Evolutionary conservation across 2,329 filamentous ascomycete species (phyloP), one percentile per base, ranked within the genome.

Genomic region (Zymoseptoria pseudotritici): DNA sequence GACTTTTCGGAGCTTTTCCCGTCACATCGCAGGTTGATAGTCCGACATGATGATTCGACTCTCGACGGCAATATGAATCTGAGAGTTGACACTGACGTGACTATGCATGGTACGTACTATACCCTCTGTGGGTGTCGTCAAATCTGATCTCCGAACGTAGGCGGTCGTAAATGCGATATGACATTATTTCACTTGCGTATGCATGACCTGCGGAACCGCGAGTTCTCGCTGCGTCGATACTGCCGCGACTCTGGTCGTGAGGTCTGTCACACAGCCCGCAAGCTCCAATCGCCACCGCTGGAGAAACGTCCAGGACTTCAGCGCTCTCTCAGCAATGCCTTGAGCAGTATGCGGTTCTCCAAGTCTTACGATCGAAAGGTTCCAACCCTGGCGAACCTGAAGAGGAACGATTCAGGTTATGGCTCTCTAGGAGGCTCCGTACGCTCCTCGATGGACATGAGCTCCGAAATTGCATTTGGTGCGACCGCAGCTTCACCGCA

Each of bases 21-120:
- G 10, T 95, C 92, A 8, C 83, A 87, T 66, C 86, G 91, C 72
- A 84, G 89, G 58, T 78, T 97, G 56, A 84, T 85, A 42, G 91
- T 99, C 70, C 86, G 89, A 26, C 93, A 97, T 72, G 94, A 97
- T 72, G 91, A 97, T 75, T 85, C 90, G 54, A 94, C 91, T 0
- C 77, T 87, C 3, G 93, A 99, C 72, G 93, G 93, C 42, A 96
- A 97, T 79, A 95, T 97, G 91, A 97, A 97, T 72, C 81, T 99
- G 59, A 87, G 92, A 31, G 82, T 97, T 60, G 92, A 96, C 72
- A 93, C 90, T 5, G 80, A 89, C 63, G 83, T 90, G 53, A 76
- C 78, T 24, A 77, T 79, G 24, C 81, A 82, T 24, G 82, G 52
- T 53, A 53, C 22, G 52, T 53, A 26, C 22, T n/a, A 29, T 24